Evolutionary conservation across 2,329 filamentous ascomycete genomes (phyloP).

Genomic region (Drechslera avenae): DNA sequence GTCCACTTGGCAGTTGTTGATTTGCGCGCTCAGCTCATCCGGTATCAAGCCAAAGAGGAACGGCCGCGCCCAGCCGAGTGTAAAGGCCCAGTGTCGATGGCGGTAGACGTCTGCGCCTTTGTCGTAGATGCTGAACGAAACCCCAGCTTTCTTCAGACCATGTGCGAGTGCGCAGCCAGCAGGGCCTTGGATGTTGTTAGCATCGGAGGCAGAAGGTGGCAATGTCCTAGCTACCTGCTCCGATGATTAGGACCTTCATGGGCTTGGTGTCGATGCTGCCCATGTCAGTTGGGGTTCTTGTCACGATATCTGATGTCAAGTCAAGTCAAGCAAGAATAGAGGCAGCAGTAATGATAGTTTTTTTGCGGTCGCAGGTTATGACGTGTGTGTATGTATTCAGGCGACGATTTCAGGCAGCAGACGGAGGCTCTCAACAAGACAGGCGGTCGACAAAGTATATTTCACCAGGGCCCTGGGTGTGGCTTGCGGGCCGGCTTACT

Average conservation of each 20-base stretch:
- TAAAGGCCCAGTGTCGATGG: conserved; percentile 48
- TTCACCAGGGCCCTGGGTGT: too few species aligned
- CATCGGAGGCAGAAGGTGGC: background rate
- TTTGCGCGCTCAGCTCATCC: conserved; percentile 27
- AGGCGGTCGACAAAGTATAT: too few species aligned
- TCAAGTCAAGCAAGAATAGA: too few species aligned
- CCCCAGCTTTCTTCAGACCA: conserved; percentile 47
- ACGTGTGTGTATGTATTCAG: background rate
- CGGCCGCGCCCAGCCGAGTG: conserved; percentile 43
- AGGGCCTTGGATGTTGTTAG: conserved; percentile 42
- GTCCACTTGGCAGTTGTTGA: conserved; percentile 43
- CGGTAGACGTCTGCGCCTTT: conserved; percentile 36
- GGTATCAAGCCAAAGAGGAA: conserved; percentile 40
- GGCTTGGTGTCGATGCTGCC: conserved; percentile 1
- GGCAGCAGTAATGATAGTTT: too few species aligned
- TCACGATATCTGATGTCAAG: background rate
- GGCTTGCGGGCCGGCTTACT: too few species aligned
- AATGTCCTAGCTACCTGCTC: conserved; percentile 22
- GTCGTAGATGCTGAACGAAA: conserved; percentile 35
- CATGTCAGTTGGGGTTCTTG: background rate
- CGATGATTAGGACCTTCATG: conserved; percentile 34
- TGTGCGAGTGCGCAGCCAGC: conserved; percentile 51
- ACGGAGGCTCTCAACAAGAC: too few species aligned
- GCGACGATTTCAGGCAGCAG: background rate
- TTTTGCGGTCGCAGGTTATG: too few species aligned